phyloP scores from a whole-genome alignment of 1,139 yeast genomes.

The Protomyces inouyei region DNA sequence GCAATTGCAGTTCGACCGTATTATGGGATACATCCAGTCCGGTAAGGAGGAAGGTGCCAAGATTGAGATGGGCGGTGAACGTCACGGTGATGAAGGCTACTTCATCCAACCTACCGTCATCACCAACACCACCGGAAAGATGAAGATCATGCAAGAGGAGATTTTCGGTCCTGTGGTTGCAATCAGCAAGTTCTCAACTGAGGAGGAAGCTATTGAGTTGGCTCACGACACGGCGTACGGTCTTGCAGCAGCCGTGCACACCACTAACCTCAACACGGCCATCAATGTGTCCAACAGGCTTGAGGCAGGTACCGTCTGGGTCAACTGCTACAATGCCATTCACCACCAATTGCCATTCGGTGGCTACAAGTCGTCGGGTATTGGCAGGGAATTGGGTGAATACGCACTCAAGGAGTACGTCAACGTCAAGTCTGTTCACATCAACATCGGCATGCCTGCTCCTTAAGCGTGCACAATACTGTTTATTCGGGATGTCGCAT shows the following conservation, averaged over 20 bases:
- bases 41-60: conserved; percentile 75
- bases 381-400: conserved; percentile 87
- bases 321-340: conserved; percentile 77
- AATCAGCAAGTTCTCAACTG: conserved; percentile 63
- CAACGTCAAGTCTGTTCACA: conserved; percentile 65
- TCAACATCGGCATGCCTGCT: conserved; percentile 28
- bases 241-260: conserved; percentile 81
- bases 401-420: conserved; percentile 52
- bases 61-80: conserved; percentile 71
- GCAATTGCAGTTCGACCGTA: conserved; percentile 66
- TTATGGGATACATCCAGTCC: conserved; percentile 62
- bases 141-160: conserved; percentile 72
- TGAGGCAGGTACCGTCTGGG: conserved; percentile 80
- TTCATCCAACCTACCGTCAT: conserved; percentile 76
- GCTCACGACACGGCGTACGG: conserved; percentile 78
- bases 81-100: conserved; percentile 60
- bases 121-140: conserved; percentile 60
- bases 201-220: conserved; percentile 61
- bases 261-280: conserved; percentile 56
- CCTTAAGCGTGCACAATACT: neutral
- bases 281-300: conserved; percentile 60
- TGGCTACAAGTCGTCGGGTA: conserved; percentile 81
- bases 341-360: conserved; percentile 74
- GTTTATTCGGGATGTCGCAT: too few relatives aligned
- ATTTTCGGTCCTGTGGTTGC: conserved; percentile 84